Evolutionary conservation across 2,329 filamentous ascomycete genomes (phyloP).

Genomic region (Pseudocercospora cruenta): DNA sequence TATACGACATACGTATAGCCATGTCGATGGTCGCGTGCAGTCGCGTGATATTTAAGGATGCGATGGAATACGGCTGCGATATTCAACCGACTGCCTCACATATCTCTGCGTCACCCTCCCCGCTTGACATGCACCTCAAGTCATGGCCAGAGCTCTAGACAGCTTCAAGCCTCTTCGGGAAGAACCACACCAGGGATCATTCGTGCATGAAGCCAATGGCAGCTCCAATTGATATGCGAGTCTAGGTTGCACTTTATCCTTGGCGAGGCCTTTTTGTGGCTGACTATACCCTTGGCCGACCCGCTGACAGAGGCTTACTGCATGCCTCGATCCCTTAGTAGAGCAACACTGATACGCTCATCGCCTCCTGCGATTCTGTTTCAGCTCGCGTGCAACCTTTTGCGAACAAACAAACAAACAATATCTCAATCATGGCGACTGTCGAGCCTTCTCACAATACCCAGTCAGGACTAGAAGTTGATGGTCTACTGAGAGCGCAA

Average conservation of each 20-base stretch:
- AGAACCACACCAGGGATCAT: neutral
- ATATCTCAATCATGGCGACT: neutral
- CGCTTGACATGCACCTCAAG: neutral
- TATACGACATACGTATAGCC: too few species aligned
- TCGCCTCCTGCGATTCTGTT: neutral
- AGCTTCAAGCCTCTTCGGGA: neutral
- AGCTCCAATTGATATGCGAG: neutral
- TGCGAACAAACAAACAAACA: neutral
- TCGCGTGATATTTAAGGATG: neutral
- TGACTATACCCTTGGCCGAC: neutral
- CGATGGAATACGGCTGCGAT: neutral
- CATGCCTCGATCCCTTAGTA: neutral
- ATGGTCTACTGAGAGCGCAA: constrained; percentile 10
- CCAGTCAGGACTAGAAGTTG: constrained; percentile 12
- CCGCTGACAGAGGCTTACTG: constrained; percentile 3
- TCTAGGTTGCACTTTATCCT: constrained; percentile 2
- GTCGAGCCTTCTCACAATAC: neutral
- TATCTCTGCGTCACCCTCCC: neutral
- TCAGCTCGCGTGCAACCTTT: neutral
- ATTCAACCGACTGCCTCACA: neutral
- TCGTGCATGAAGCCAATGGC: constrained; percentile 1
- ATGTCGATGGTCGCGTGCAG: neutral
- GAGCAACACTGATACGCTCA: neutral
- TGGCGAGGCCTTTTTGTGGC: neutral
- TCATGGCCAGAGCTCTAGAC: constrained; percentile 2